Evolutionary conservation across 345 rosid genomes (phyloP), one percentile per base, ranked within the genome.

Genomic region (Salix dunnii): DNA sequence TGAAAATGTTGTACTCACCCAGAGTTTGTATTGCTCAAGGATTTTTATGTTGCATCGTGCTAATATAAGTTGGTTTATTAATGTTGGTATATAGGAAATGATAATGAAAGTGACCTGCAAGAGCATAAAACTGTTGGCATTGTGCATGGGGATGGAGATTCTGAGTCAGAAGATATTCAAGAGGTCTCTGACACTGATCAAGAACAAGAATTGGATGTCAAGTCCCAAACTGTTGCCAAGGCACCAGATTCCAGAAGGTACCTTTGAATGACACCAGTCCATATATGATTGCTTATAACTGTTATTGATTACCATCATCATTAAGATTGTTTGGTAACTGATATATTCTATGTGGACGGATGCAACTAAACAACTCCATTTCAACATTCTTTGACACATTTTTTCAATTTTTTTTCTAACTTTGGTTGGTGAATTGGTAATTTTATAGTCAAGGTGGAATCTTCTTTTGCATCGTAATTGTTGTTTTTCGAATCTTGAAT

Each of bases 171-270:
- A 36, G 85, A 85, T 71, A 89, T 84, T 69, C 68, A 49, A 17
- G 84, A 81, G 70, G 84, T 75, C 55, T 82, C 55, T 75, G 88
- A 86, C 63, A 18, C 86, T 17, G 90, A 89, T 64, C 84, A 85
- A 74, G 92, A 86, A 69, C 81, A 67, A 55, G 87, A 77, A 67
- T 67, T 74, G 78, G 81, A 25, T 76, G 78, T 80, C 69, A 42
- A 43, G 80, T 76, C 69, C 71, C 86, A 85, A 63, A 62, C 80
- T 51, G 17, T 69, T 62, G 74, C 61, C 31, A 71, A 77, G 74
- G 79, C 69, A 74, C 80, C 84, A 73, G 51, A 23, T 65, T 72
- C 62, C 69, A n/a, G 82, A 61, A 87, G 94, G 97, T 92, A 77
- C 70, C 48, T 66, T 70, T 25, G 46, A 7, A 31, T 62, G 69